phyloP scores from a whole-genome alignment of 768 basidiomycete species.

The Agrocybe praecox region DNA sequence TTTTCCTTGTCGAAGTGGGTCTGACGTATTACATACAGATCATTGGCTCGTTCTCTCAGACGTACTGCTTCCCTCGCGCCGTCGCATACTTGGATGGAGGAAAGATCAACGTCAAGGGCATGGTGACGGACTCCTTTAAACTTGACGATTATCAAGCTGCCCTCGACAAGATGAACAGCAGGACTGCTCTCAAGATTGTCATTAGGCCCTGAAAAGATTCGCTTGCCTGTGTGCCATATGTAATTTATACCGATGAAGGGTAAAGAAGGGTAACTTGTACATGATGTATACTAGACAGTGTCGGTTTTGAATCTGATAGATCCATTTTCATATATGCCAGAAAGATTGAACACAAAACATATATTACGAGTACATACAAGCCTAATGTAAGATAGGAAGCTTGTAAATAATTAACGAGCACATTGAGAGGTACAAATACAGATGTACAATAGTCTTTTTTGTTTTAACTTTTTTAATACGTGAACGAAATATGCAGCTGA shows the following conservation, averaged over 20 bases:
- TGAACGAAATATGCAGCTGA: no score
- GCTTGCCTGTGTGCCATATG: no score
- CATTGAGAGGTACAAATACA: conserved; percentile 2
- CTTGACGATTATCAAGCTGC: conserved; percentile 72
- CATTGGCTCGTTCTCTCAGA: conserved; percentile 90
- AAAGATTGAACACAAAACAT: no score
- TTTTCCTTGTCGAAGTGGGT: background rate
- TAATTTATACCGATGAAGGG: no score
- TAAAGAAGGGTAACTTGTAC: no score
- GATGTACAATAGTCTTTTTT: background rate
- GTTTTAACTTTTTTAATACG: no score
- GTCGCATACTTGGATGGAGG: conserved; percentile 88
- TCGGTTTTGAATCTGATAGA: no score
- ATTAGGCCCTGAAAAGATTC: conserved; percentile 52
- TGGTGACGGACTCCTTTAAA: conserved; percentile 65
- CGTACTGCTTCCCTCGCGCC: conserved; percentile 88
- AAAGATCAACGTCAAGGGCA: conserved; percentile 81
- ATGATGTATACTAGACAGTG: no score
- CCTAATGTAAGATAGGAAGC: no score
- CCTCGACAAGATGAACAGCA: conserved; percentile 71
- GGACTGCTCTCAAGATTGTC: conserved; percentile 61
- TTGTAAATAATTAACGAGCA: no score
- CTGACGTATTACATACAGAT: conserved; percentile 50
- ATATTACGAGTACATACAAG: no score
- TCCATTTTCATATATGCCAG: no score